Base-by-base conservation (phyloP, 495 filamentous ascomycete species). In the Achaetomiella virescens region DNA sequence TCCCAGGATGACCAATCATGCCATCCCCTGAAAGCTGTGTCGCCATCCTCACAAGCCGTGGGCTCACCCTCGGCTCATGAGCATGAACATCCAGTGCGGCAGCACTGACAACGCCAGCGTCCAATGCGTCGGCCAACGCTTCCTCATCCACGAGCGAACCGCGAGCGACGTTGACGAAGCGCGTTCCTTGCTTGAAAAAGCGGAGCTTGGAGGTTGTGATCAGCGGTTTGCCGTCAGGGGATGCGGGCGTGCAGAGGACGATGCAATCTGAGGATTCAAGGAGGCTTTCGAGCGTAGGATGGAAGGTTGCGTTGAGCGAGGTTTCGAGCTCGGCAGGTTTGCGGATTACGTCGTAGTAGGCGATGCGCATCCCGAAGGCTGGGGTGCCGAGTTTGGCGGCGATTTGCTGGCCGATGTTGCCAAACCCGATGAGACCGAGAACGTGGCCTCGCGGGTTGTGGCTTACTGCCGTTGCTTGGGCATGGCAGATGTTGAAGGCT, bases 141-240 rank as follows among this genome's bases (percentile, higher is more conserved):
- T 79, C 78, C 67, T 90, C 85, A 61, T 90, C 84, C 2, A 90
- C 78, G 3, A 90, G 72, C 36, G 74, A 79, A 6, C 87, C 85
- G 25, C 86, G 75, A n/a, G 86, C 86, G 42, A 89, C 82, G 58
- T 90, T 89, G 31, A 90, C 81, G 35, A 91, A 76, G 4, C 85
- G 71, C 3, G 78, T 69, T 1, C 85, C 87, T 1, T 50, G 63
- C 61, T 80, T 82, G 58, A 87, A 75, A 49, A 69, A 70, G 10
- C 62, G 49, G 20, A 91, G 64, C n/a, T 72, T 63, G 9, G 74
- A 70, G 4, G 68, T 54, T 14, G 75, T 75, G 31, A 91, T 71
- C 35, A 91, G 54, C 12, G 77, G 78, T 27, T 70, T 63, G 0
- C 85, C 86, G 51, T 73, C 73, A 0, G 71, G 60, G 8, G 73